phyloP scores from a whole-genome alignment of 2,329 filamentous ascomycete genomes.

The Botrytis fabae region DNA sequence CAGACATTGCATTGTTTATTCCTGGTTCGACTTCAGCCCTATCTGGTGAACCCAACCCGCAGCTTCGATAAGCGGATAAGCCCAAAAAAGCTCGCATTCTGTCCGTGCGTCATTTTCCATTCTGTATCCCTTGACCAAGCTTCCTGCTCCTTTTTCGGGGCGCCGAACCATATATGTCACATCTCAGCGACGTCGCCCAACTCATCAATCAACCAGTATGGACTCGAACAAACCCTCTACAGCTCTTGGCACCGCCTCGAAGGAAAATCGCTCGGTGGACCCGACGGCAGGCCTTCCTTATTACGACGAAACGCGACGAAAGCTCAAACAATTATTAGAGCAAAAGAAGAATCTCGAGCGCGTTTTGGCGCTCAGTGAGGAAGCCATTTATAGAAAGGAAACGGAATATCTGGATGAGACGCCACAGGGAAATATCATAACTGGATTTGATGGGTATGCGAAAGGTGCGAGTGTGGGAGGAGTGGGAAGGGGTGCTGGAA shows the following conservation, averaged over 20 bases:
- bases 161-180: not conserved
- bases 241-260: not conserved
- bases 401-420: conserved; percentile 88
- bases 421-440: conserved; percentile 89
- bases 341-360: conserved; percentile 56
- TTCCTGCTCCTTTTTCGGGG: conserved; percentile 7
- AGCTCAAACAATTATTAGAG: conserved; percentile 65
- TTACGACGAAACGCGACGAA: conserved; percentile 70
- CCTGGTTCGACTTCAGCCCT: conserved; percentile 7
- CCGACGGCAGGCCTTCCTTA: conserved; percentile 57
- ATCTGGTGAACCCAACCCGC: not conserved
- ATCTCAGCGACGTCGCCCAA: not conserved
- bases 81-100: not conserved
- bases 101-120: conserved; percentile 10
- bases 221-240: not conserved
- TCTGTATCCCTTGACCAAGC: not conserved
- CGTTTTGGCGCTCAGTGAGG: conserved; percentile 54
- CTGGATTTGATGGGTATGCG: conserved; percentile 97
- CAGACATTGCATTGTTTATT: not conserved
- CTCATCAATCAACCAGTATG: not conserved
- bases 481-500: conserved; percentile 46
- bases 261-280: conserved; percentile 49
- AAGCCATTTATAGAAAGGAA: conserved; percentile 81
- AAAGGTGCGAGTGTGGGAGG: conserved; percentile 71
- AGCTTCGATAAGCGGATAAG: conserved; percentile 22